A percentile compares a stretch with the other conserved stretches of the same genome.
Conservation (phyloP, 306 rosid species). For the Ammopiptanthus mongolicus region DNA sequence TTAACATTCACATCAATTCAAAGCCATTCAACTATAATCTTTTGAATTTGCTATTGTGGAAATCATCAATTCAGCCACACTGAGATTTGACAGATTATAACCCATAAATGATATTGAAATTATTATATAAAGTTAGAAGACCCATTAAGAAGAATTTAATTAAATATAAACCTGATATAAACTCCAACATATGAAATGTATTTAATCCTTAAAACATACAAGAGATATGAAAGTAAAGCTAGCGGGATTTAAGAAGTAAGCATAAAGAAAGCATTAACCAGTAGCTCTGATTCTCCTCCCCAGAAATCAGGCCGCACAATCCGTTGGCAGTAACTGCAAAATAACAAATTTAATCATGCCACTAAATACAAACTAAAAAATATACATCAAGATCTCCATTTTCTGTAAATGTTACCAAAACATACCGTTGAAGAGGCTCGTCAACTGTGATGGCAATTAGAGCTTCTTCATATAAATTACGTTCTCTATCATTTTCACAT, state of each 20-base stretch:
- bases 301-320: slow-evolving; percentile 78
- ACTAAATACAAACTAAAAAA: neutral
- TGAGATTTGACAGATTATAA: neutral
- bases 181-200: neutral
- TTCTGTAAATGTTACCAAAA: slow-evolving; percentile 10
- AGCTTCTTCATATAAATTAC: slow-evolving; percentile 68
- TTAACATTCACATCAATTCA: neutral
- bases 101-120: neutral
- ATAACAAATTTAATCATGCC: slow-evolving; percentile 8
- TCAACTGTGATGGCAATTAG: slow-evolving; percentile 82
- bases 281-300: slow-evolving; percentile 96
- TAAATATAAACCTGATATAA: neutral
- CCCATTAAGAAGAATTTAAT: neutral
- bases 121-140: neutral
- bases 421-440: slow-evolving; percentile 73
- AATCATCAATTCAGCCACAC: neutral
- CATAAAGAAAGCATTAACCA: slow-evolving; percentile 53
- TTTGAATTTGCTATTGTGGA: neutral
- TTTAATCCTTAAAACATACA: neutral
- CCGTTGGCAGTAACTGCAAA: slow-evolving; percentile 79
- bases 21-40: neutral
- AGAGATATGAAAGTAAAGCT: neutral
- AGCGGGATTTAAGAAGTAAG: neutral
- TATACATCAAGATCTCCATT: slow-evolving; percentile 6
- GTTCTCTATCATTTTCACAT: slow-evolving; percentile 64